Evolutionary conservation across 495 filamentous ascomycete genomes (phyloP), one percentile per base, ranked within the genome.

Genomic region (Penicillium malachiteum): DNA sequence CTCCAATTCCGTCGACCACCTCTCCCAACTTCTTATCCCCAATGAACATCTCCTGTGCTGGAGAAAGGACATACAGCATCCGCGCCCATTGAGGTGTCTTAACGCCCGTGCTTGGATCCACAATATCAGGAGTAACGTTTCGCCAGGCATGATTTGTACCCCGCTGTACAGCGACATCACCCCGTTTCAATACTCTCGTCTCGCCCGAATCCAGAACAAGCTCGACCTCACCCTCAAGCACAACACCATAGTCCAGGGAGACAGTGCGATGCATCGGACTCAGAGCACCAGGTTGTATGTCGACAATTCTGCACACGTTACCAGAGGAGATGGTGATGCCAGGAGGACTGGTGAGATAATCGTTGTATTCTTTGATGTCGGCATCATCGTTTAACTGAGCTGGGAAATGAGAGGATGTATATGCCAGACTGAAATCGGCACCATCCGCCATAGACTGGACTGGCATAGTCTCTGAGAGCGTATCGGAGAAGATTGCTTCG

Each of bases 261-360:
- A 85, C 78, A 1, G 90, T 91, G 1, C 88, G 78, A 62, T 92
- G 90, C 87, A 92, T 77, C 1, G 71, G 58, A 80, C 48, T 88
- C 78, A 68, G 81, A 71, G 59, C 77, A 74, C 40, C 82, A 75
- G 74, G 91, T 70, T 32, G 87, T 72, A 78, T 88, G 80, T 69
- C 89, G 62, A 60, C 88, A 79, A 55, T 90, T 52, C 71, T 75
- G 48, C 73, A 77, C 3, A 73, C 62, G 8, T 70, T 71, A 34
- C 83, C 83, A 10, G 71, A 75, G 11, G 74, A 82, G 33, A 81
- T 81, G 3, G 67, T 75, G 11, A 77, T 76, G 17, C 74, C 83
- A 18, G 59, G 74, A 64, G 38, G 79, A 62, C 35, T 65, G 11
- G 53, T 33, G 72, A 73, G 77, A 77, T 70, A 61, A 43, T 34